Evolutionary conservation across 352 stramenopile genomes (phyloP).

Genomic region (Phytopythium aichiense): DNA sequence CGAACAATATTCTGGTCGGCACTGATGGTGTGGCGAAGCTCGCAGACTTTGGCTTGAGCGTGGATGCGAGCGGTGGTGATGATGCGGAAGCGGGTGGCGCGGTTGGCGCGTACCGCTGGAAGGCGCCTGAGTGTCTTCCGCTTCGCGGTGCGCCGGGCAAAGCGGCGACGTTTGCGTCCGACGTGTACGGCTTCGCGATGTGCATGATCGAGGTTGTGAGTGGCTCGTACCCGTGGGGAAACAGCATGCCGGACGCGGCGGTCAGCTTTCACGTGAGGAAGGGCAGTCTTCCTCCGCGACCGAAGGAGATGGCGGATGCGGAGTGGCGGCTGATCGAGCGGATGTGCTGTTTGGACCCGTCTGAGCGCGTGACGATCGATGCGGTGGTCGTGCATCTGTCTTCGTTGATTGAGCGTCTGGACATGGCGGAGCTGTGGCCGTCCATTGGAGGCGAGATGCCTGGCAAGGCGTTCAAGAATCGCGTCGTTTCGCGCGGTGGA

Average conservation of each 20-base stretch:
- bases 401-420: background rate
- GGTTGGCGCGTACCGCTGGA: constrained; percentile 26
- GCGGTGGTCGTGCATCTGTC: constrained; percentile 1
- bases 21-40: constrained; percentile 24
- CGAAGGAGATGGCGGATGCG: background rate
- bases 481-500: background rate
- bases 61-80: background rate
- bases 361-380: constrained; percentile 3
- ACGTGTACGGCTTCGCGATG: constrained; percentile 8
- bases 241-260: background rate
- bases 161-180: constrained; percentile 1
- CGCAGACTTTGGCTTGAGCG: constrained; percentile 28
- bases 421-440: background rate
- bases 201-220: constrained; percentile 8
- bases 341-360: constrained; percentile 2
- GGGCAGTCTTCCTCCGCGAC: background rate
- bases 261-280: constrained; percentile 4
- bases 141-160: background rate
- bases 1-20: constrained; percentile 33
- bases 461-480: background rate
- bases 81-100: background rate
- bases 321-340: constrained; percentile 5
- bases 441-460: background rate
- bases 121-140: constrained; percentile 22
- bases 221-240: background rate